Conservation (phyloP, 2,329 filamentous ascomycete genomes). For the Botryosphaeria dothidea region DNA sequence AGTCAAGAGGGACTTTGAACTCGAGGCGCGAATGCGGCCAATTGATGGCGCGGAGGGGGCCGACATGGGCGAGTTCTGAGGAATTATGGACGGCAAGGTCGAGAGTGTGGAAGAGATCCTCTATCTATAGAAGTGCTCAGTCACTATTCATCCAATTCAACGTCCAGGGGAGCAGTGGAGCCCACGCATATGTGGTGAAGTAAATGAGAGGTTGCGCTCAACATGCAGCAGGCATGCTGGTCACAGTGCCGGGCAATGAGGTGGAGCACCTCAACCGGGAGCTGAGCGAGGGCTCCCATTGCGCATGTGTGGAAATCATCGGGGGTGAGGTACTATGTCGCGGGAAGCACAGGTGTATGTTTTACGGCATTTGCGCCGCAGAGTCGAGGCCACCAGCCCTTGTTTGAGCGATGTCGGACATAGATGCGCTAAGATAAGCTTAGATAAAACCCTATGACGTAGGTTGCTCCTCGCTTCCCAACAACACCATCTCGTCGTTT, state of each 20-base stretch:
- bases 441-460: neutral
- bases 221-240: neutral
- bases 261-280: neutral
- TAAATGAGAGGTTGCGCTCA: neutral
- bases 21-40: neutral
- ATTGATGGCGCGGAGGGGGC: neutral
- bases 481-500: neutral
- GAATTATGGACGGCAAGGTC: conserved; percentile 2
- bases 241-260: neutral
- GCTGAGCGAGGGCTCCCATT: neutral
- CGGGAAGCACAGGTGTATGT: neutral
- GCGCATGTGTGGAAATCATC: neutral
- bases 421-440: neutral
- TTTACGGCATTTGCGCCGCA: neutral
- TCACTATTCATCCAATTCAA: neutral
- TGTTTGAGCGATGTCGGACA: neutral
- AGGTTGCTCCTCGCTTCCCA: neutral
- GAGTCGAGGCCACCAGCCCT: neutral
- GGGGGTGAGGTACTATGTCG: neutral
- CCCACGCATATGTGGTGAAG: neutral
- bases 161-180: neutral
- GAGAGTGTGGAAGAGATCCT: neutral
- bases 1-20: neutral
- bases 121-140: neutral
- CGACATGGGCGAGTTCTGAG: neutral